Conservation (phyloP, 2,329 filamentous ascomycete species). For the Pseudopithomyces maydicus region DNA sequence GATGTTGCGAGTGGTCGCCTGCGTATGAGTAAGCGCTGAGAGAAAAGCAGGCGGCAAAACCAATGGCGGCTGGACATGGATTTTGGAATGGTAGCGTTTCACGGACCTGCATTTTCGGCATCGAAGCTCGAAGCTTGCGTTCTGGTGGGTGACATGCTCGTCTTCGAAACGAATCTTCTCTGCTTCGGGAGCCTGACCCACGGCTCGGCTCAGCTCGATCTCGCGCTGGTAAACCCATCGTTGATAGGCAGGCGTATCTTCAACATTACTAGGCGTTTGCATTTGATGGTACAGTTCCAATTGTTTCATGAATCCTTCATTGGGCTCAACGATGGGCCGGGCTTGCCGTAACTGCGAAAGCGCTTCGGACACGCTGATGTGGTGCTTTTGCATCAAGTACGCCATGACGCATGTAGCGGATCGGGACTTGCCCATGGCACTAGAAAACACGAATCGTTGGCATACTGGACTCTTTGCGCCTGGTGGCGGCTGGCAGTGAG, state of each 20-base stretch:
- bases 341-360: conserved; percentile 71
- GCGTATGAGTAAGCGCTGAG: conserved; percentile 32
- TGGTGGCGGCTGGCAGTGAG: conserved; percentile 35
- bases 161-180: conserved; percentile 82
- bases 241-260: conserved; percentile 77
- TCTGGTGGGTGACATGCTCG: conserved; percentile 55
- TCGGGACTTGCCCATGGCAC: conserved; percentile 95
- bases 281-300: conserved; percentile 86
- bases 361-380: conserved; percentile 64
- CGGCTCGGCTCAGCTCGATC: conserved; percentile 70
- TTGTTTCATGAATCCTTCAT: conserved; percentile 89
- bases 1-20: conserved; percentile 67
- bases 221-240: conserved; percentile 73
- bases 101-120: conserved; percentile 88
- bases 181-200: conserved; percentile 77
- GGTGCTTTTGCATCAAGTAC: conserved; percentile 71
- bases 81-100: conserved; percentile 11
- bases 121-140: conserved; percentile 66
- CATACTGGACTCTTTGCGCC: conserved; percentile 29
- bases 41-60: conserved; percentile 10
- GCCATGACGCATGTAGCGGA: conserved; percentile 85
- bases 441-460: conserved; percentile 51
- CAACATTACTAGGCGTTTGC: conserved; percentile 74
- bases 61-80: conserved; percentile 13
- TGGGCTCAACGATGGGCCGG: conserved; percentile 83